These are phyloP conservation scores for Pseudogymnoascus sp. DNA, from an alignment of 2,329 filamentous ascomycete species.

Conservation along the genomic window DNA sequence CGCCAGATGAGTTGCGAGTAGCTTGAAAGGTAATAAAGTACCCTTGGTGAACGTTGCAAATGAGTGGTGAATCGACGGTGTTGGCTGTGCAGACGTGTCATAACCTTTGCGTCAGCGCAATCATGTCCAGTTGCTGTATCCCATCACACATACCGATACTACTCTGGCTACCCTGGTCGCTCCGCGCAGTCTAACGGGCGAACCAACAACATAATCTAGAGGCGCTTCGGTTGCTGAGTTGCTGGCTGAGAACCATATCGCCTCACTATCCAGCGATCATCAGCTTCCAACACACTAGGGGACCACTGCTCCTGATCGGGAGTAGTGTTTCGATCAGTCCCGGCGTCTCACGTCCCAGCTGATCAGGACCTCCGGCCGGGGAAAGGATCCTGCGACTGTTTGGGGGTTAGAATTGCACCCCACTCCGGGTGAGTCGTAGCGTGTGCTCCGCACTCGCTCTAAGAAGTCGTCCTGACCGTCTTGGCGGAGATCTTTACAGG, in stretches of 20 bases:
- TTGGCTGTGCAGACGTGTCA: not conserved
- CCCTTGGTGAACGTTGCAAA: not conserved
- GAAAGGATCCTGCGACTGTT: slow-evolving; percentile 2
- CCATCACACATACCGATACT: not conserved
- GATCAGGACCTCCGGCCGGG: not conserved
- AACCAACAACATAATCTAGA: not conserved
- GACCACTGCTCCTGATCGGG: not conserved
- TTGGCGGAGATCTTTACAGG: slow-evolving; percentile 3
- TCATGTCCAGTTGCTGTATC: not conserved
- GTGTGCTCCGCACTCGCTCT: slow-evolving; percentile 1
- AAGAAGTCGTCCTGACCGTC: slow-evolving; percentile 1
- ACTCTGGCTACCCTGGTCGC: not conserved
- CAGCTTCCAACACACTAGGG: not conserved
- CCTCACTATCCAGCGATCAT: not conserved
- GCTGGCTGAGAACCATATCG: not conserved
- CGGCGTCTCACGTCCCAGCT: slow-evolving; percentile 3
- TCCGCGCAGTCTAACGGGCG: not conserved
- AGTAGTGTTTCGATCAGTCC: slow-evolving; percentile 1
- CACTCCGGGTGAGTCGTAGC: not conserved
- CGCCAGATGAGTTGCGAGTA: not conserved
- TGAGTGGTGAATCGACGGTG: not conserved
- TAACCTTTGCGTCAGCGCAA: not conserved
- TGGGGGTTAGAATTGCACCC: not conserved
- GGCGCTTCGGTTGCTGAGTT: not conserved
- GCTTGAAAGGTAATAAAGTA: slow-evolving; percentile 4